Base-by-base conservation (phyloP, 495 filamentous ascomycete species). In the Podospora appendiculata region DNA sequence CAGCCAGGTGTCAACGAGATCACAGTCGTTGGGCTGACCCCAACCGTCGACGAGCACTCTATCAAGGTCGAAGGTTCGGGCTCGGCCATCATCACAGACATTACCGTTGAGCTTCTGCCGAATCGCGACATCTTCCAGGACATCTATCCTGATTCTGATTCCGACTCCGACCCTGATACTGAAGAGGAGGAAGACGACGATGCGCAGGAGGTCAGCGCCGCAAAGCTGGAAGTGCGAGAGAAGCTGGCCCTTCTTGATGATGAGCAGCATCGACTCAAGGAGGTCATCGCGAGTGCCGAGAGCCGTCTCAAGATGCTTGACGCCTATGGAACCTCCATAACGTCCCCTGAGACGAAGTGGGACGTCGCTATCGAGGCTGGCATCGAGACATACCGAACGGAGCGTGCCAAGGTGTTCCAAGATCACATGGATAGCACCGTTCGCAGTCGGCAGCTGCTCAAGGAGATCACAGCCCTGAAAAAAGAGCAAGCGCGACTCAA, bases 11-110 rank as follows among this genome's bases (percentile, higher is more conserved):
- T 75, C 17, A 85, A 85, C 58, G 75, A 87, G 52, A 79, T 91
- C 52, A 79, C 74, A 7, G 73, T 90, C 32, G 61, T 79, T 12
- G 87, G 84, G 12, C 70, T 89, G 32, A 79, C 81, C 7, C 84
- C 82, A 3, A 79, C 76, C 11, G 72, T 79, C 39, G 83, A 88
- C 52, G 72, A 82, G 56, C 72, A 83, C 60, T 86, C 82, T 33
- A 81, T 88, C 68, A 85, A 85, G 56, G 81, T 89, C 51, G 82
- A 86, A 57, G 84, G 83, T 48, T 80, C 74, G 46, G 82, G 82
- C 32, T 68, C 71, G 0, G 80, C 78, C 32, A 79, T 76, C 47
- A 85, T 88, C 58, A 83, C 79, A 4, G 83, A 88, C 58, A 79
- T 87, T 60, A 75, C 77, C 13, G 77, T 87, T 40, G 78, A 85